Percentiles rank a stretch among this genome's conserved stretches.
Evolutionary conservation across 768 basidiomycete genomes (phyloP).

Genomic region (Serendipita sp.): DNA sequence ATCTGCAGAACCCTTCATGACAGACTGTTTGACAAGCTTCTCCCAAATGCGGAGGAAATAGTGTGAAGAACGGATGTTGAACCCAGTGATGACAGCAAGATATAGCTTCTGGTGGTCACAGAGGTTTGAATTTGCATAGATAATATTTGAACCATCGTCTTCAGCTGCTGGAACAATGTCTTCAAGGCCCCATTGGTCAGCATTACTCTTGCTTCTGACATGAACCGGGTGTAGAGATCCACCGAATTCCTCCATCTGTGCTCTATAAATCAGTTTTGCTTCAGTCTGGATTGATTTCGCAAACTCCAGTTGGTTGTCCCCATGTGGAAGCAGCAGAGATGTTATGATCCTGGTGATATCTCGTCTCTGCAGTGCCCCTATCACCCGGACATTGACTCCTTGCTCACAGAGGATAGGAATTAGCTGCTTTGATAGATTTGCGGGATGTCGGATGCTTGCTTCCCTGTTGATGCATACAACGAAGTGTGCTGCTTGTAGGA

Average conservation of each 20-base stretch:
- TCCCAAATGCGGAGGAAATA: not conserved
- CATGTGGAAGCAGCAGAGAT: not conserved
- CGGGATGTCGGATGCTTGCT: not conserved
- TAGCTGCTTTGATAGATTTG: not conserved
- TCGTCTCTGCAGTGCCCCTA: not conserved
- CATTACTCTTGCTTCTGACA: no score
- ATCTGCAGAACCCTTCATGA: not conserved
- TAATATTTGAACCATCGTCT: not conserved
- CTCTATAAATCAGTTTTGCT: not conserved
- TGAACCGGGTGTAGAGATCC: no score
- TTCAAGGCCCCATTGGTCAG: not conserved
- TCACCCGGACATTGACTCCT: not conserved
- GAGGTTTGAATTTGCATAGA: not conserved
- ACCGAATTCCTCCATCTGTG: not conserved
- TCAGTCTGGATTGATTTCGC: not conserved
- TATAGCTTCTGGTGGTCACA: not conserved
- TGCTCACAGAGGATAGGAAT: not conserved
- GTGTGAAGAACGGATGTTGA: not conserved
- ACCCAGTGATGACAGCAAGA: not conserved
- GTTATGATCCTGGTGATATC: not conserved
- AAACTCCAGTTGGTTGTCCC: not conserved
- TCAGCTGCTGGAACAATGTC: not conserved
- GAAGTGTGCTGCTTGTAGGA: not conserved
- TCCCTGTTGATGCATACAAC: not conserved
- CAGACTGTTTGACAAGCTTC: not conserved